Base-by-base conservation (phyloP, 108 stramenopile genomes). In the Nitzschia putrida region DNA sequence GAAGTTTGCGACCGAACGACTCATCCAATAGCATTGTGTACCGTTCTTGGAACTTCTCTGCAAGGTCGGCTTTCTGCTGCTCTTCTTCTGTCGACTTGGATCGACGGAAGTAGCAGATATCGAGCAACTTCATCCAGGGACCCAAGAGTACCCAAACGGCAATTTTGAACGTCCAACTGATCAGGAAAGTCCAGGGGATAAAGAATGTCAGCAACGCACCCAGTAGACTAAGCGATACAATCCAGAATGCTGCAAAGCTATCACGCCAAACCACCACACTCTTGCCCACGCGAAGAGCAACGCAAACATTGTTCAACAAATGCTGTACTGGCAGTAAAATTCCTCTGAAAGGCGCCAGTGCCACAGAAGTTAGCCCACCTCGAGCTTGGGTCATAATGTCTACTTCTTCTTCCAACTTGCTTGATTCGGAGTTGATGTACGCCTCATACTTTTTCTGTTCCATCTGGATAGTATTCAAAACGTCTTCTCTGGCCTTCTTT, bases 111-210 rank as follows among this genome's bases (percentile, higher is more conserved):
- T 85, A 82, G 57, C 72, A 88, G 18, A 82, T 77, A 64, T 92
- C 90, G 20, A 81, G 72, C n/a, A 86, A 56, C 56, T 83, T 91
- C 90, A 92, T 92, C 86, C 85, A 87, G 18, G 90, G 90, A 24
- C 90, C 90, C 41, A 89, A 74, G 11, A 76, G 56, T 10, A 79
- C 49, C 81, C 81, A 86, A 11, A 83, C 80, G 39, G 76, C 22
- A 54, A 85, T 67, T 45, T 77, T 83, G 47, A 86, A 56, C 18
- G 69, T 60, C 83, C 83, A 88, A 38, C 61, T 74, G 29, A 90
- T 43, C 7, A 90, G 10, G 37, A 85, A 86, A 25, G 73, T 42
- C 85, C 84, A 84, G 1, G 89, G 89, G 16, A 90, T 37, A 20
- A 74, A 63, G 40, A 76, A 52, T 10, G 68, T 44, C 20, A 80